A percentile compares a stretch with the other conserved stretches of the same genome.
Evolutionary conservation across 2,329 filamentous ascomycete genomes (phyloP).

Genomic region (Neonectria magnoliae): DNA sequence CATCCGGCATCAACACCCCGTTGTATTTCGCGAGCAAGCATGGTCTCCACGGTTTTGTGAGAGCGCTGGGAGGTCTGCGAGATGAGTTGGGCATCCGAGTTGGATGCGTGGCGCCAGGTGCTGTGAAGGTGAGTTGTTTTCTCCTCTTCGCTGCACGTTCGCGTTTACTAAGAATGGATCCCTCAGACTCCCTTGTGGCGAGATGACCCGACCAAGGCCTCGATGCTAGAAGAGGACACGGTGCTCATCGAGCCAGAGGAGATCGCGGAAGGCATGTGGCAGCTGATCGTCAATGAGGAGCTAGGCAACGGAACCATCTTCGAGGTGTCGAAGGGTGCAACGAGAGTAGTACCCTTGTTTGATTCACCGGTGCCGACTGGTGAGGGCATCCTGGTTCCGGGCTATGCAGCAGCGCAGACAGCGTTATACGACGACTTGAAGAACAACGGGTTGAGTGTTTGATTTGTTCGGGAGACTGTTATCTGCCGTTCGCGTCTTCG

Average conservation of each 20-base stretch:
- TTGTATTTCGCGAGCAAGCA: slow-evolving; percentile 52
- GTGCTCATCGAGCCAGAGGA: slow-evolving; percentile 45
- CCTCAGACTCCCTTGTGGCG: slow-evolving; percentile 47
- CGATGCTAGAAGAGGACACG: slow-evolving; percentile 39
- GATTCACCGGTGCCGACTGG: slow-evolving; percentile 40
- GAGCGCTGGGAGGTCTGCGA: slow-evolving; percentile 43
- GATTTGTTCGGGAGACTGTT: neutral
- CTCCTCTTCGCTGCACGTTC: no score
- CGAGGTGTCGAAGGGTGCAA: slow-evolving; percentile 41
- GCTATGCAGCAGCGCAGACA: slow-evolving; percentile 36
- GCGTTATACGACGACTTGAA: slow-evolving; percentile 38
- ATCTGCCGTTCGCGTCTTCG: neutral
- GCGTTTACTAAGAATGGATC: neutral
- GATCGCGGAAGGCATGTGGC: slow-evolving; percentile 46
- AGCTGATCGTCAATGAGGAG: slow-evolving; percentile 38
- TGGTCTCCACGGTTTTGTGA: slow-evolving; percentile 50
- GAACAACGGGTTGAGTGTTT: slow-evolving; percentile 37
- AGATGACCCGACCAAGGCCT: slow-evolving; percentile 45
- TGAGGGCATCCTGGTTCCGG: slow-evolving; percentile 35
- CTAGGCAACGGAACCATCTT: slow-evolving; percentile 47
- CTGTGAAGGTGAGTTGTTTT: slow-evolving; percentile 41
- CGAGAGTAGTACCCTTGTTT: slow-evolving; percentile 44
- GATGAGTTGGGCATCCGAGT: slow-evolving; percentile 47
- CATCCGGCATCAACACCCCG: slow-evolving; percentile 44
- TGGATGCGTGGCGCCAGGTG: slow-evolving; percentile 47